Evolutionary conservation across 148 eudicot species (phyloP).

Genomic region (Bassia scoparia): DNA sequence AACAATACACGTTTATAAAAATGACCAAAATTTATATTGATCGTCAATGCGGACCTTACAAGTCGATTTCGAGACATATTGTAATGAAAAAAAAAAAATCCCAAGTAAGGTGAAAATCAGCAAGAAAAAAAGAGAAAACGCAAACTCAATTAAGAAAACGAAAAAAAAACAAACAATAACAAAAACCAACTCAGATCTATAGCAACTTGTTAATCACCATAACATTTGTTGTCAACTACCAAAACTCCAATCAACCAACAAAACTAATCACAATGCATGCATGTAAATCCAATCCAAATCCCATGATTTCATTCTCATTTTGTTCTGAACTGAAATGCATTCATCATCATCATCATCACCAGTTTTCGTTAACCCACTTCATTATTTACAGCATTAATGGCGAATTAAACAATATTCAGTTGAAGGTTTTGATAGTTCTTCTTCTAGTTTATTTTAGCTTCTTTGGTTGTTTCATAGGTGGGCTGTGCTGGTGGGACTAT

Average conservation of each 20-base stretch:
- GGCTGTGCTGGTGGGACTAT: slow-evolving; percentile 39
- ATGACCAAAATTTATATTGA: too few species aligned
- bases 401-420: slow-evolving; percentile 38
- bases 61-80: too few species aligned
- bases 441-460: slow-evolving; percentile 64
- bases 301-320: slow-evolving; percentile 13
- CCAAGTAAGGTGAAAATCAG: too few species aligned
- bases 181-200: neutral
- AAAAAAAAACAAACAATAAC: neutral
- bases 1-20: too few species aligned
- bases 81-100: too few species aligned
- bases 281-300: slow-evolving; percentile 1
- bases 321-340: slow-evolving; percentile 59
- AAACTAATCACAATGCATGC: slow-evolving; percentile 3
- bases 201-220: neutral
- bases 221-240: neutral
- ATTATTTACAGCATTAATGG: slow-evolving; percentile 38
- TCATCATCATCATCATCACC: slow-evolving; percentile 31
- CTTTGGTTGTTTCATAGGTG: slow-evolving; percentile 58
- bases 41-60: too few species aligned
- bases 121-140: neutral
- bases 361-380: slow-evolving; percentile 44
- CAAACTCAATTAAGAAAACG: neutral
- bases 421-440: slow-evolving; percentile 58
- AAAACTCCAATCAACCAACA: neutral